Evolutionary conservation across 768 basidiomycete species (phyloP), one percentile per base, ranked within the genome.

Genomic region (Tephrocybe sp.): DNA sequence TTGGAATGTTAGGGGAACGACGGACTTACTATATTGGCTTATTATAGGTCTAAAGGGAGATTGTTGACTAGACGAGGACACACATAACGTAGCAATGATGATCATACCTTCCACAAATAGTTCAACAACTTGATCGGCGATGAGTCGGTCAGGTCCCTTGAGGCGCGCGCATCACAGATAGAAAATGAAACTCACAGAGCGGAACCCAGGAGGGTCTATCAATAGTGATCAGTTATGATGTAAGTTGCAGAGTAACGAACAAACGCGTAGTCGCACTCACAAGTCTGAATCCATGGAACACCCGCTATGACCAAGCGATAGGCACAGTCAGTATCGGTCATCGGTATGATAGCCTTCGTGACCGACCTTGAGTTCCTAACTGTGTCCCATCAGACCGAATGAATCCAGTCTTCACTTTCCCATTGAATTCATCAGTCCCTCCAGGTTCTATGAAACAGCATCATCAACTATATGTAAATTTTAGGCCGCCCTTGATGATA

Each of bases 191-290:
- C 73, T 54, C 61, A 78, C 78, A 31, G 67, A 60, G 50, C 85
- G 76, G 71, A 86, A 85, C 24, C 83, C 82, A 30, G 73, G 63
- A 0, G 84, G 76, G 64, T 84, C 82, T 70, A n/a, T n/a, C n/a
- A n/a, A n/a, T n/a, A n/a, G n/a, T n/a, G 42, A 25, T 27, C 11
- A 34, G 42, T 38, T 31, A 22, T 36, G 18, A 11, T 43, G 36
- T 38, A 15, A 43, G 33, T 13, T 13, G 3, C 9, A 18, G 5
- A 10, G 3, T 8, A 27, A 30, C n/a, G 27, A 25, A 40, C 10
- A 1, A 33, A n/a, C 0, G 27, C n/a, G 3, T 36, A 57, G 47
- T 42, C 57, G 49, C 48, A 61, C 77, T 57, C 54, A 77, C 76
- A 79, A 42, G 74, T 76, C 57, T 83, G 84, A 34, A 84, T 65